Conservation (phyloP, 2,329 filamentous ascomycete genomes). For the Scytalidium sp. region DNA sequence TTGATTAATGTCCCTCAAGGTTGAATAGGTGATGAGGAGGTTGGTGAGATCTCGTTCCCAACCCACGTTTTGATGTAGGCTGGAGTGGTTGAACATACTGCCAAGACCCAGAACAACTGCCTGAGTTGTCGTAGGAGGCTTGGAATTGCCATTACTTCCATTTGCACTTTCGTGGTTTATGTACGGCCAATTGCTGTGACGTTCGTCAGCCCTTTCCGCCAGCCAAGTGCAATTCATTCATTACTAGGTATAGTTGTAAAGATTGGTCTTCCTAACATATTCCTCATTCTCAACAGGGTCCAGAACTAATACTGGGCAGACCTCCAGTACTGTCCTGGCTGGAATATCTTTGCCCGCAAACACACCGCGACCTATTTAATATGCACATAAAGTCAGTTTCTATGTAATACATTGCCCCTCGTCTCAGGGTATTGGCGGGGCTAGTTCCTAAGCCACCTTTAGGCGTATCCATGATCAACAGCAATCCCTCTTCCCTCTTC, state of each 20-base stretch:
- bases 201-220: slow-evolving; percentile 14
- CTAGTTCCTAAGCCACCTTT: too few relatives aligned
- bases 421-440: too few relatives aligned
- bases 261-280: slow-evolving; percentile 45
- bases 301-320: slow-evolving; percentile 49
- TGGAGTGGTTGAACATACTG: slow-evolving; percentile 57
- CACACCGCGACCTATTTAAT: slow-evolving; percentile 45
- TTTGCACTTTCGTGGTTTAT: slow-evolving; percentile 17
- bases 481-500: slow-evolving; percentile 37
- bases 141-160: slow-evolving; percentile 14
- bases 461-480: slow-evolving; percentile 44
- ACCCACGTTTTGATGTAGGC: slow-evolving; percentile 48
- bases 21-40: slow-evolving; percentile 44
- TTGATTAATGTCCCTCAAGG: slow-evolving; percentile 44
- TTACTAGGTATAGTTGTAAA: slow-evolving; percentile 57
- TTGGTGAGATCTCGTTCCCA: slow-evolving; percentile 47
- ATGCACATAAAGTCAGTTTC: not conserved
- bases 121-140: slow-evolving; percentile 36
- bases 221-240: slow-evolving; percentile 1
- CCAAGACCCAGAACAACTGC: slow-evolving; percentile 53
- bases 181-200: slow-evolving; percentile 30
- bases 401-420: not conserved
- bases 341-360: slow-evolving; percentile 45
- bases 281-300: slow-evolving; percentile 42
- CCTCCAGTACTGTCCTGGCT: slow-evolving; percentile 45